Percentiles rank a stretch among this genome's conserved stretches.
Conservation (phyloP, 495 filamentous ascomycete species). For the Aspergillus bridgeri region DNA sequence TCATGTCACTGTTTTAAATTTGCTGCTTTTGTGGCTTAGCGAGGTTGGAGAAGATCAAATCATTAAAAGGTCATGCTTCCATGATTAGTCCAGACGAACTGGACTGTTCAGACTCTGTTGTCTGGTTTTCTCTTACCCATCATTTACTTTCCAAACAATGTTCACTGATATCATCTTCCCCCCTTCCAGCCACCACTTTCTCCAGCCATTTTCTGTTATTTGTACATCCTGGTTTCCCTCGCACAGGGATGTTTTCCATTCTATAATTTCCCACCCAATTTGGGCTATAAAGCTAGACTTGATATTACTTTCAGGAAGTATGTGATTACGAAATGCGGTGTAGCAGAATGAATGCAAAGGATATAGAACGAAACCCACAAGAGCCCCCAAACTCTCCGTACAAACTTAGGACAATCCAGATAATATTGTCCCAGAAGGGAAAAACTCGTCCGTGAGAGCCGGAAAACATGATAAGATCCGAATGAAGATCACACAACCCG, state of each 20-base stretch:
- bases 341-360: not conserved
- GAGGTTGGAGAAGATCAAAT: not conserved
- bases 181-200: not conserved
- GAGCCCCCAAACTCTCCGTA: too few species aligned
- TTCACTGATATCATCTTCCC: not conserved
- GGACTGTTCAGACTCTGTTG: not conserved
- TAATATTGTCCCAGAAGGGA: not conserved
- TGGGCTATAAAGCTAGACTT: constrained; percentile 2
- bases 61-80: not conserved
- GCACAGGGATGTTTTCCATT: constrained; percentile 6
- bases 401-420: not conserved
- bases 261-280: constrained; percentile 3
- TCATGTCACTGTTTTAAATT: constrained; percentile 79
- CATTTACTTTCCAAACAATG: not conserved
- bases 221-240: constrained; percentile 22
- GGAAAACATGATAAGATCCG: not conserved
- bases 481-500: not conserved
- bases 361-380: not conserved
- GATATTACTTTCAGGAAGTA: constrained; percentile 1
- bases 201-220: not conserved
- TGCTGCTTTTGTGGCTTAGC: not conserved
- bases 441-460: not conserved
- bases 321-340: not conserved
- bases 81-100: not conserved
- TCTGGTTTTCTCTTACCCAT: not conserved